Conservation (phyloP, 495 filamentous ascomycete species). For the Penicillium turbatum region DNA sequence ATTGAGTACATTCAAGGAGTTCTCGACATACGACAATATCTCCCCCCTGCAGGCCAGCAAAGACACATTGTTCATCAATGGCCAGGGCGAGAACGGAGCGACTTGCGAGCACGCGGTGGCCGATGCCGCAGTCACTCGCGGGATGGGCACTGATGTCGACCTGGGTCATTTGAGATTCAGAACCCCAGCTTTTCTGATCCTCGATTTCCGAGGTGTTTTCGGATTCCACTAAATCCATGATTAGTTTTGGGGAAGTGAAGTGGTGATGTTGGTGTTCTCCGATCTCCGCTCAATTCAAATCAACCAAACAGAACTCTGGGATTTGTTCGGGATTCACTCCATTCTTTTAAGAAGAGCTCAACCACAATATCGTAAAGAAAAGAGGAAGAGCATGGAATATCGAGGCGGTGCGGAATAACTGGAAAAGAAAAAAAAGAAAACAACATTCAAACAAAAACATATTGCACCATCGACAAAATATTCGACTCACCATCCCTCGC, state of each 20-base stretch:
- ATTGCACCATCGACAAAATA: slow-evolving; percentile 30
- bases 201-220: slow-evolving; percentile 38
- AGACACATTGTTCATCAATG: slow-evolving; percentile 46
- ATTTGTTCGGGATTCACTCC: neutral
- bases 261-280: slow-evolving; percentile 4
- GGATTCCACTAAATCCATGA: slow-evolving; percentile 41
- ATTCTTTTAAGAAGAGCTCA: neutral
- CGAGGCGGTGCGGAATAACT: slow-evolving; percentile 20
- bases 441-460: neutral
- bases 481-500: slow-evolving; percentile 32
- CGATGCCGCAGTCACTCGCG: slow-evolving; percentile 38
- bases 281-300: slow-evolving; percentile 1
- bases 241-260: slow-evolving; percentile 5
- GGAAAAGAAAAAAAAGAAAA: slow-evolving; percentile 6
- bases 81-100: slow-evolving; percentile 46
- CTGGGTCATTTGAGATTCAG: slow-evolving; percentile 25
- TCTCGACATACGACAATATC: slow-evolving; percentile 66
- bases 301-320: slow-evolving; percentile 1
- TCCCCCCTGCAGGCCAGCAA: slow-evolving; percentile 85
- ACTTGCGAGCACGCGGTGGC: slow-evolving; percentile 44
- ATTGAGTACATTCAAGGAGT: neutral
- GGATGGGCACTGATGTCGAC: slow-evolving; percentile 16
- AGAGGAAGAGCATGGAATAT: slow-evolving; percentile 16
- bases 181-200: slow-evolving; percentile 39
- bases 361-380: neutral